Evolutionary conservation across 2,329 filamentous ascomycete genomes (phyloP), one percentile per base, ranked within the genome.

Genomic region (Verticillium klebahnii): DNA sequence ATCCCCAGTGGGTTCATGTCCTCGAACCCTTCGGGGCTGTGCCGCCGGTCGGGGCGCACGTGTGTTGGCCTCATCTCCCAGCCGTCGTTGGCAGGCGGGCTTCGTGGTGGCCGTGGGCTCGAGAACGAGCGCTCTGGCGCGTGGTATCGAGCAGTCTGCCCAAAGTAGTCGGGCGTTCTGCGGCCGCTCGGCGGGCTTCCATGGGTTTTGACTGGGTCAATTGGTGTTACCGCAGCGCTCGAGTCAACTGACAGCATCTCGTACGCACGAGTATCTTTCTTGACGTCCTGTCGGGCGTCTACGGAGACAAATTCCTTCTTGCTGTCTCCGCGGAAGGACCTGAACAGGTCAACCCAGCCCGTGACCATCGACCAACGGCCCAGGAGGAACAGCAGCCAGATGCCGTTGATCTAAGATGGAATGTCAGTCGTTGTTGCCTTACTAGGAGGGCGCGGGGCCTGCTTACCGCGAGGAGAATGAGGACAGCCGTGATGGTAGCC

Each of bases 281-380:
- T 87, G 63, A 82, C 74, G 63, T 85, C 82, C 68, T 78, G 76
- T 64, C 85, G 84, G 56, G 93, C 92, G 72, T 97, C 94, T 56
- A 90, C 88, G 45, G 92, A 96, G 66, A 97, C 90, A 69, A 97
- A 98, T 74, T 98, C 94, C 69, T 86, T 85, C 71, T 89, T 86
- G 63, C 76, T 79, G 34, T 32, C 29, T 39, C 77, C 75, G 63
- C 86, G 76, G 57, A 79, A 71, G 40, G 75, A 73, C 60, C 74
- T 78, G 67, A 88, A 74, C 52, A 93, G 77, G 31, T 96, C 88
- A 52, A 80, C 67, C 95, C 95, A 99, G 65, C 90, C 95, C 3
- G 81, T 84, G 61, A 96, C 80, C 88, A 98, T 96, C n/a, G 90
- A 89, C 73, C 85, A 87, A 59, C 93, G 89, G 40, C 90, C 89